Conservation (phyloP, 805 yeast genomes). For the Hanseniaspora singularis region DNA sequence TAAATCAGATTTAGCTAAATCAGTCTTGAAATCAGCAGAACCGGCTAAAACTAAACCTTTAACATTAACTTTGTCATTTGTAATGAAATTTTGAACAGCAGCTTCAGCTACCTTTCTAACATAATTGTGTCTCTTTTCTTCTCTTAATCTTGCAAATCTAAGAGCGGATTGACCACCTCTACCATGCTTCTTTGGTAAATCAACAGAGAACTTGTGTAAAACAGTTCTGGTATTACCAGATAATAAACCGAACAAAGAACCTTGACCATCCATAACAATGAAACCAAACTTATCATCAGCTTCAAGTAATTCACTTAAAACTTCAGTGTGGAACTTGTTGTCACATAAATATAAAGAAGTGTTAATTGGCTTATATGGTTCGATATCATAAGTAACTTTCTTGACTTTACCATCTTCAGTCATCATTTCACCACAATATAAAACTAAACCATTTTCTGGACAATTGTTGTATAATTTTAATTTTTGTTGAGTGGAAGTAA, state of each 20-base stretch:
- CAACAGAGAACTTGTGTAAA: conserved; percentile 90
- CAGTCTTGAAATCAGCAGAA: conserved; percentile 97
- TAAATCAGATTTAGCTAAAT: conserved; percentile 81
- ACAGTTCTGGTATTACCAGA: conserved; percentile 96
- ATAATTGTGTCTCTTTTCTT: conserved; percentile 97
- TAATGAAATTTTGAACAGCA: conserved; percentile 92
- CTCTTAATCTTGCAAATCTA: conserved; percentile 98
- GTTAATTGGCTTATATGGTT: conserved; percentile 97
- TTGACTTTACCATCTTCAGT: conserved; percentile 97
- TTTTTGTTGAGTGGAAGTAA: conserved; percentile 95
- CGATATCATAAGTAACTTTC: conserved; percentile 91
- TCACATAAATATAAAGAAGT: conserved; percentile 94
- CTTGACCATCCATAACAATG: conserved; percentile 99
- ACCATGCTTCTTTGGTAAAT: conserved; percentile 98
- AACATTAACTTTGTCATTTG: conserved; percentile 88
- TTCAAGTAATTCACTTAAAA: conserved; percentile 83
- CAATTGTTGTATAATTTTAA: conserved; percentile 77
- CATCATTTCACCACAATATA: conserved; percentile 96
- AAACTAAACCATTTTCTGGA: conserved; percentile 89
- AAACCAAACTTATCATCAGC: conserved; percentile 94
- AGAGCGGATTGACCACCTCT: conserved; percentile 99
- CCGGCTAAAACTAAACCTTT: conserved; percentile 95
- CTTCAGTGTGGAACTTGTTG: conserved; percentile 97
- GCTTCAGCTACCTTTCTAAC: conserved; percentile 96
- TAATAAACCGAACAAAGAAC: conserved; percentile 87